Percentiles rank a stretch among this genome's conserved stretches.
Conservation (phyloP, 345 rosid species). For the Lepidium aucheri region DNA sequence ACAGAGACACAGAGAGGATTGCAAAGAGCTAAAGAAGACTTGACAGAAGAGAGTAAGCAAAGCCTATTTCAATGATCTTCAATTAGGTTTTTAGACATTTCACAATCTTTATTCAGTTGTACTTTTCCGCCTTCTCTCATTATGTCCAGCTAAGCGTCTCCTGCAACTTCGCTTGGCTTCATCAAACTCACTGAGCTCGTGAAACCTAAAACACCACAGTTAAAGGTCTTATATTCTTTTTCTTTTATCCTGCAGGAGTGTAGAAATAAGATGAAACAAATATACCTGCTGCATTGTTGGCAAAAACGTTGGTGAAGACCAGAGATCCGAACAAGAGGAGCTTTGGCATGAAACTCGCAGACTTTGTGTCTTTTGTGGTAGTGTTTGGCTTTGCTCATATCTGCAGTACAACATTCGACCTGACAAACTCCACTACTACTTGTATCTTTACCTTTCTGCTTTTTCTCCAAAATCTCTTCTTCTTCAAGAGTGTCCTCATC, state of each 20-base stretch:
- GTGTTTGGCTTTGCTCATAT: conserved; percentile 58
- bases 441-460: conserved; percentile 39
- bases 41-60: conserved; percentile 97
- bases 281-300: conserved; percentile 99
- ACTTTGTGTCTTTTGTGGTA: conserved; percentile 89
- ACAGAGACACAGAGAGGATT: conserved; percentile 10
- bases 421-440: conserved; percentile 41
- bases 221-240: neutral
- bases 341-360: conserved; percentile 82
- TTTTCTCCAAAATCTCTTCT: conserved; percentile 39
- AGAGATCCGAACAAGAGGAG: conserved; percentile 42
- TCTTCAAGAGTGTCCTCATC: conserved; percentile 1
- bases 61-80: conserved; percentile 15
- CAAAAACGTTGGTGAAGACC: conserved; percentile 81
- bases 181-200: conserved; percentile 71
- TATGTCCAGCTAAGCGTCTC: conserved; percentile 82
- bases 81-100: conserved; percentile 27
- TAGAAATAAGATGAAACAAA: neutral
- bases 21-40: neutral
- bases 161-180: conserved; percentile 76
- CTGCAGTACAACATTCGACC: conserved; percentile 50
- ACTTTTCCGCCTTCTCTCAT: conserved; percentile 72
- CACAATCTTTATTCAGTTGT: conserved; percentile 37
- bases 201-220: conserved; percentile 50
- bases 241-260: neutral